These are phyloP conservation scores for Paecilomyces niveus DNA, from an alignment of 2,329 filamentous ascomycete species.

Conservation along the genomic window DNA sequence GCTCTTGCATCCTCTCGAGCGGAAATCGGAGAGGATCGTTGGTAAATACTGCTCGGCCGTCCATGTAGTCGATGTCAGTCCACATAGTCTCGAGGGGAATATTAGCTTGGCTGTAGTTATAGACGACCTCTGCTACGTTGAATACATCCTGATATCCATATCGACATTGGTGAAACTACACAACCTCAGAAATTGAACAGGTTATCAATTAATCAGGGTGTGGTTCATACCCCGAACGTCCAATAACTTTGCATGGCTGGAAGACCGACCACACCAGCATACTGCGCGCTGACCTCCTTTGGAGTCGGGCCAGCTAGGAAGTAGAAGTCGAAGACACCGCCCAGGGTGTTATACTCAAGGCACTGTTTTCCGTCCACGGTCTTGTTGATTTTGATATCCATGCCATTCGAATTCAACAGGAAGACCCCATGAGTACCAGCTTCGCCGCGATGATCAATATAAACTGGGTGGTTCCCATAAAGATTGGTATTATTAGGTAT, in stretches of 20 bases:
- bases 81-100: constrained; percentile 29
- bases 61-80: constrained; percentile 28
- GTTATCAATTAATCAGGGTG: not conserved
- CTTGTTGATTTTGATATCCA: constrained; percentile 69
- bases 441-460: constrained; percentile 60
- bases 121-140: constrained; percentile 25
- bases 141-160: constrained; percentile 49
- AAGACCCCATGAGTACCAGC: constrained; percentile 58
- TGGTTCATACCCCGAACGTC: constrained; percentile 49
- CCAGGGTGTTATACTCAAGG: constrained; percentile 72
- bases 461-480: constrained; percentile 69
- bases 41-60: constrained; percentile 19
- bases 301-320: constrained; percentile 56
- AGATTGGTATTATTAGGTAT: constrained; percentile 58
- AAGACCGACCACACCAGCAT: constrained; percentile 49
- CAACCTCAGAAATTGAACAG: not conserved
- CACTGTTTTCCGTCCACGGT: constrained; percentile 55
- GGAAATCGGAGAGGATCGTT: constrained; percentile 37
- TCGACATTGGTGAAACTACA: constrained; percentile 51
- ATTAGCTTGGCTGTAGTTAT: constrained; percentile 24
- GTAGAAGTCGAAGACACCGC: constrained; percentile 68
- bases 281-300: constrained; percentile 53
- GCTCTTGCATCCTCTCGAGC: constrained; percentile 49
- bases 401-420: constrained; percentile 65
- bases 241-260: constrained; percentile 60